phyloP scores from a whole-genome alignment of 768 basidiomycete genomes.

The Leccinum sublutescens region DNA sequence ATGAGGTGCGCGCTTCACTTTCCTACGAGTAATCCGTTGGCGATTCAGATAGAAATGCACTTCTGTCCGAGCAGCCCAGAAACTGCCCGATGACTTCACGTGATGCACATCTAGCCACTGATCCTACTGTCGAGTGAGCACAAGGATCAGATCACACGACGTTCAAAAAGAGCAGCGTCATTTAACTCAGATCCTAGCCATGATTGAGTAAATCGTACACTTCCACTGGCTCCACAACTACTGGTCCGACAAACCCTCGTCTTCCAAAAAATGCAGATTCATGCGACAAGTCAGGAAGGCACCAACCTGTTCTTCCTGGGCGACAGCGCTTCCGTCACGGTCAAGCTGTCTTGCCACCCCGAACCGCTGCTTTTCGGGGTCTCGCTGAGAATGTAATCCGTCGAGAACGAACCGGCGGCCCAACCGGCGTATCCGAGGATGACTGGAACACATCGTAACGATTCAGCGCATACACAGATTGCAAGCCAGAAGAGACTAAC shows the following conservation, averaged over 20 bases:
- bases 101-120: background rate
- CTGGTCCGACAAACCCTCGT: too few species aligned
- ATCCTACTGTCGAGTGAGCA: background rate
- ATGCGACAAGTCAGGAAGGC: conserved; percentile 6
- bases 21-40: background rate
- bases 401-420: conserved; percentile 53
- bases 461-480: conserved; percentile 26
- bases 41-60: too few species aligned
- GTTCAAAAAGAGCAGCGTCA: too few species aligned
- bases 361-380: conserved; percentile 30
- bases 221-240: background rate
- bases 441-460: conserved; percentile 2
- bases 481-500: conserved; percentile 13
- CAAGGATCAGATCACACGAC: background rate
- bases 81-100: background rate
- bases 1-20: background rate
- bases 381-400: conserved; percentile 36
- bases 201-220: background rate
- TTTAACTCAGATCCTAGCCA: background rate
- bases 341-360: conserved; percentile 37
- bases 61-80: too few species aligned
- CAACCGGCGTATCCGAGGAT: conserved; percentile 53
- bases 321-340: conserved; percentile 35
- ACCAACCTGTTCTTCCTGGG: conserved; percentile 13
- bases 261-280: background rate